Conservation (phyloP, 345 rosid species). For the Lepidium aucheri region DNA sequence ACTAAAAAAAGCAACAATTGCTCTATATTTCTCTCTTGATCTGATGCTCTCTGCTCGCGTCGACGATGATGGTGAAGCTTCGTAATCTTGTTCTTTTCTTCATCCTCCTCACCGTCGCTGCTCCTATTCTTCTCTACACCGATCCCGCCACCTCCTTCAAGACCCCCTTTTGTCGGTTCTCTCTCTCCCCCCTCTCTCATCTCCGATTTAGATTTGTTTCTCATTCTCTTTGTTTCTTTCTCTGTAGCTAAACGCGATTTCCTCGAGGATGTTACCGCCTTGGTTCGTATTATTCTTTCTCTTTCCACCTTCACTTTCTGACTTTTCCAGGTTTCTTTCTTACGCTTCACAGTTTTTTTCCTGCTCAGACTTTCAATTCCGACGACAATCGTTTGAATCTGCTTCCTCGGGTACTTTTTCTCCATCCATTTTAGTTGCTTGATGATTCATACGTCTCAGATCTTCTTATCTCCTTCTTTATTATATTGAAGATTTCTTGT, state of each 20-base stretch:
- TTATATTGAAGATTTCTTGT: no score
- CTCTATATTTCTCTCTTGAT: background rate
- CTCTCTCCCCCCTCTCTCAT: background rate
- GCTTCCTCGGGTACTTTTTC: slow-evolving; percentile 53
- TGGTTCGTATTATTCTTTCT: slow-evolving; percentile 36
- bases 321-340: background rate
- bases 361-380: slow-evolving; percentile 46
- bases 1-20: background rate
- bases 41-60: background rate
- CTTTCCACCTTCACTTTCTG: background rate
- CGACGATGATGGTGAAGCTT: slow-evolving; percentile 38
- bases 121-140: slow-evolving; percentile 74
- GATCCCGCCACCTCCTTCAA: slow-evolving; percentile 42
- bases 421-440: background rate
- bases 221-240: background rate
- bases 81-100: slow-evolving; percentile 59
- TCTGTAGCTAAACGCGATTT: slow-evolving; percentile 59
- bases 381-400: slow-evolving; percentile 53
- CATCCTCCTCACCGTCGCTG: slow-evolving; percentile 57
- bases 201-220: slow-evolving; percentile 2
- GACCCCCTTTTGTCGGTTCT: slow-evolving; percentile 33
- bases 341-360: background rate
- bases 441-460: background rate
- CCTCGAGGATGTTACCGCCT: slow-evolving; percentile 55
- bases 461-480: background rate